Percentiles rank a stretch among this genome's conserved stretches.
These are phyloP conservation scores for Epichloe sibirici DNA, from an alignment of 2,329 filamentous ascomycete species.

Conservation along the genomic window DNA sequence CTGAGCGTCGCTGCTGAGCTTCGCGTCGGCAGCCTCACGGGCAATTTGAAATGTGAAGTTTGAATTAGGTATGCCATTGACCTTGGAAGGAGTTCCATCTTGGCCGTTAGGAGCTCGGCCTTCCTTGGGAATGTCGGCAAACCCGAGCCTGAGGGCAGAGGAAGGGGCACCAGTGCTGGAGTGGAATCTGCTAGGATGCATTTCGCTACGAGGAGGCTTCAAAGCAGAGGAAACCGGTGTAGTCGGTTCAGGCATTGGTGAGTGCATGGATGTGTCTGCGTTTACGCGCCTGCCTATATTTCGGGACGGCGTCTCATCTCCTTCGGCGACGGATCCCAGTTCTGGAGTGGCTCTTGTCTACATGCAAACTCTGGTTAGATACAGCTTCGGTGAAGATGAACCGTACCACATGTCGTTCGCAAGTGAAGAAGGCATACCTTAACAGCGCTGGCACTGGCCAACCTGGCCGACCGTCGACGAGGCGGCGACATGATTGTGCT, in stretches of 20 bases:
- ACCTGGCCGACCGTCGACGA: conserved; percentile 32
- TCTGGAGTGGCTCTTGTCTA: conserved; percentile 21
- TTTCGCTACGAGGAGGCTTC: conserved; percentile 65
- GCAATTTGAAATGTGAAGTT: conserved; percentile 60
- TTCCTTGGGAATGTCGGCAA: conserved; percentile 57
- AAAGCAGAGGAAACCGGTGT: conserved; percentile 56
- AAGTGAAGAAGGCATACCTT: conserved; percentile 22
- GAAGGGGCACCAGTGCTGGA: conserved; percentile 65
- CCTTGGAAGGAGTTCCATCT: conserved; percentile 49
- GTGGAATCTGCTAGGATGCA: conserved; percentile 82
- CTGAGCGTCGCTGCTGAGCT: conserved; percentile 49
- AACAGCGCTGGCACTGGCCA: conserved; percentile 24
- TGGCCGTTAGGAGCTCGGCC: conserved; percentile 23
- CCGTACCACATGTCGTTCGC: neutral
- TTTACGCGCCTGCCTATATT: conserved; percentile 12
- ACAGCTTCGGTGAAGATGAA: neutral
- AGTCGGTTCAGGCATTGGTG: conserved; percentile 26
- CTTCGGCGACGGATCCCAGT: conserved; percentile 32
- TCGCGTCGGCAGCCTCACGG: conserved; percentile 34
- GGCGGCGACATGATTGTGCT: conserved; percentile 25
- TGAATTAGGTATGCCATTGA: conserved; percentile 36
- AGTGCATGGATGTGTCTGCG: conserved; percentile 16
- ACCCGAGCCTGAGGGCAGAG: conserved; percentile 70
- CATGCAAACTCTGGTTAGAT: conserved; percentile 3
- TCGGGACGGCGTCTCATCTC: conserved; percentile 24